Evolutionary conservation across 106 monocot species (phyloP).

Genomic region (Acanthochlamys bracteata): DNA sequence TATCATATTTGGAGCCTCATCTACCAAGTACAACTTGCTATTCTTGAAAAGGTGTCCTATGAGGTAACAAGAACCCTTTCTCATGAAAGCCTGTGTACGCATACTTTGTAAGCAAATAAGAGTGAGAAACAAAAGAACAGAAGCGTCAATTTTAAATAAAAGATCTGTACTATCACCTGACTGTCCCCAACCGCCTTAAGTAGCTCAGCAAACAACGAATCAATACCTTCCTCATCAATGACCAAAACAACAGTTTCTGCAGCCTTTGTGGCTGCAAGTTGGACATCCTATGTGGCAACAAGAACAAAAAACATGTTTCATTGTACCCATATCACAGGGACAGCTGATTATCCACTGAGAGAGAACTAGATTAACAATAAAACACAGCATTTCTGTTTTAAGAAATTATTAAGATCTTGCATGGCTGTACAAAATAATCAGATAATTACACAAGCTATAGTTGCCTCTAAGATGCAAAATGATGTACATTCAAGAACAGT

Average conservation of each 20-base stretch:
- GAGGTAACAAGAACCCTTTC: slow-evolving; percentile 78
- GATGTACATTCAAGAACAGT: background rate
- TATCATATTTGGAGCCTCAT: slow-evolving; percentile 72
- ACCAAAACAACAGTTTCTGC: slow-evolving; percentile 90
- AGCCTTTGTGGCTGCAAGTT: slow-evolving; percentile 75
- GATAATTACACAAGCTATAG: too few relatives aligned
- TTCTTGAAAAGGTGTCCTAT: slow-evolving; percentile 94
- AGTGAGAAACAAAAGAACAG: background rate
- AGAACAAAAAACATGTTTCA: slow-evolving; percentile 1
- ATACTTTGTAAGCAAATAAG: background rate
- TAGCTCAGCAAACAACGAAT: slow-evolving; percentile 66
- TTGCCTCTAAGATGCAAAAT: too few relatives aligned
- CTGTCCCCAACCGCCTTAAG: slow-evolving; percentile 59
- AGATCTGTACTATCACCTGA: too few relatives aligned
- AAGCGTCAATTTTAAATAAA: slow-evolving; percentile 13
- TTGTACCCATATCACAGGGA: too few relatives aligned
- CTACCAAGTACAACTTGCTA: slow-evolving; percentile 82
- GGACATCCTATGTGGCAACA: slow-evolving; percentile 46
- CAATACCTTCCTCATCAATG: slow-evolving; percentile 85
- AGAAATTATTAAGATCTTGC: too few relatives aligned
- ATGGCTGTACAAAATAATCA: too few relatives aligned
- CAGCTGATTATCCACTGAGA: too few relatives aligned
- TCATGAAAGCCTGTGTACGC: slow-evolving; percentile 51
- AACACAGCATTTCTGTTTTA: too few relatives aligned
- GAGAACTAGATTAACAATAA: too few relatives aligned